Evolutionary conservation across 2,329 filamentous ascomycete species (phyloP).

Genomic region (Chalaropsis ovoidea): DNA sequence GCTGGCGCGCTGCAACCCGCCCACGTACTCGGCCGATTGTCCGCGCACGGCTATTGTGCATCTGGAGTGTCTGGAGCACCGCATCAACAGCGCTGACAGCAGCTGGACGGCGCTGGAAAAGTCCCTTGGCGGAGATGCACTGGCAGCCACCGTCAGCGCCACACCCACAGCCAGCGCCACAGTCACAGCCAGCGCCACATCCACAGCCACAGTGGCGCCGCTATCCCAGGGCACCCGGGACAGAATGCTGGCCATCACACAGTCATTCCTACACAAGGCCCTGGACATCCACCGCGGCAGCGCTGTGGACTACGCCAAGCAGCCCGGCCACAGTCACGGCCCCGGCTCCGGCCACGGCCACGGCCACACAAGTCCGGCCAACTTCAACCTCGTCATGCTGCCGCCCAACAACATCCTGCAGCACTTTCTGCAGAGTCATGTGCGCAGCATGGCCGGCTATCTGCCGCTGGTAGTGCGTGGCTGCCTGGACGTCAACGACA

Average conservation of each 20-base stretch:
- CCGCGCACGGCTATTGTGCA: conserved; percentile 44
- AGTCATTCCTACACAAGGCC: conserved; percentile 60
- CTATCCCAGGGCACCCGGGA: conserved; percentile 48
- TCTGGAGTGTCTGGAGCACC: conserved; percentile 42
- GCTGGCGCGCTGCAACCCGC: conserved; percentile 42
- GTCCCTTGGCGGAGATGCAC: conserved; percentile 32
- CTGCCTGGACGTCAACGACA: conserved; percentile 54
- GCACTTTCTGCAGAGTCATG: conserved; percentile 56
- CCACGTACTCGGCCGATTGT: conserved; percentile 37
- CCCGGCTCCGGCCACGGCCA: conserved; percentile 33
- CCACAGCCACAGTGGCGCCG: conserved; percentile 38
- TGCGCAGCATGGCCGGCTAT: conserved; percentile 55
- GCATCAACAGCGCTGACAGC: conserved; percentile 38
- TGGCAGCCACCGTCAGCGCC: conserved; percentile 23
- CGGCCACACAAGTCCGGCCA: conserved; percentile 39
- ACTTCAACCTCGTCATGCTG: conserved; percentile 54
- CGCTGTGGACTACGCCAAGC: conserved; percentile 25
- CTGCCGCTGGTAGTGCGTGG: conserved; percentile 53
- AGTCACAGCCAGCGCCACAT: conserved; percentile 29
- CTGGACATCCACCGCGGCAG: conserved; percentile 53
- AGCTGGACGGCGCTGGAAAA: conserved; percentile 40
- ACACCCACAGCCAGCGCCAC: background rate
- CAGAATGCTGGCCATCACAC: conserved; percentile 60
- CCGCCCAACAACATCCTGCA: conserved; percentile 57
- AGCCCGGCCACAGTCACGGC: conserved; percentile 35